Conservation (phyloP, 2,329 filamentous ascomycete species). For the Phaeosphaeriaceae sp. region DNA sequence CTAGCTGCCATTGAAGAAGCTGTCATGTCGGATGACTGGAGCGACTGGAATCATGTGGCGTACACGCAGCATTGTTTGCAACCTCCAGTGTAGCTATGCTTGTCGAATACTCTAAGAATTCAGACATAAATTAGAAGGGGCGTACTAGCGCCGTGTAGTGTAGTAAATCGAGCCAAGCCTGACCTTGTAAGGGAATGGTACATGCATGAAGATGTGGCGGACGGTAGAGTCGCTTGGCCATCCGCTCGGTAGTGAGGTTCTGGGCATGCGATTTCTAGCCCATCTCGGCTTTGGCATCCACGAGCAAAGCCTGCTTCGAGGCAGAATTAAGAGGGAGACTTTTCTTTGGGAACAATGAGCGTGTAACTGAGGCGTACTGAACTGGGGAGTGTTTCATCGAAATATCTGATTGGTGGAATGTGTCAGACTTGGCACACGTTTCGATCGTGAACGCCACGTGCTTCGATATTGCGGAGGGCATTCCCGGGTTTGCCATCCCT, state of each 20-base stretch:
- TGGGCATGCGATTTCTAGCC: too few relatives aligned
- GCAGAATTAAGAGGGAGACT: too few relatives aligned
- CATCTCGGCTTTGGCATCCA: too few relatives aligned
- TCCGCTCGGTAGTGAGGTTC: not conserved
- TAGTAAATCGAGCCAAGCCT: not conserved
- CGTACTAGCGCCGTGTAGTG: not conserved
- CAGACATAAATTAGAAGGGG: not conserved
- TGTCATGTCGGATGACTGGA: conserved; percentile 1
- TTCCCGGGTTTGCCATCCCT: conserved; percentile 9
- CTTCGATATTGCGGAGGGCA: conserved; percentile 11
- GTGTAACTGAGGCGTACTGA: not conserved
- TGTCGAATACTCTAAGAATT: not conserved
- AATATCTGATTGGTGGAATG: conserved; percentile 31
- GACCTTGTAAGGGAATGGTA: not conserved
- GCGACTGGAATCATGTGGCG: conserved; percentile 15
- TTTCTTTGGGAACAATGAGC: too few relatives aligned
- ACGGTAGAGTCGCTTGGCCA: not conserved
- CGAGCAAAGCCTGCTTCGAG: too few relatives aligned
- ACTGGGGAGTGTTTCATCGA: not conserved
- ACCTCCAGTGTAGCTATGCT: not conserved
- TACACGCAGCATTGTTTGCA: conserved; percentile 26
- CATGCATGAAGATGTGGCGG: not conserved
- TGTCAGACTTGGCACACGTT: conserved; percentile 15
- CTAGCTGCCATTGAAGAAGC: not conserved
- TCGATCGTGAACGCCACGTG: conserved; percentile 27